Conservation (phyloP, 257 asterid species). For the Rubia yunnanensis region DNA sequence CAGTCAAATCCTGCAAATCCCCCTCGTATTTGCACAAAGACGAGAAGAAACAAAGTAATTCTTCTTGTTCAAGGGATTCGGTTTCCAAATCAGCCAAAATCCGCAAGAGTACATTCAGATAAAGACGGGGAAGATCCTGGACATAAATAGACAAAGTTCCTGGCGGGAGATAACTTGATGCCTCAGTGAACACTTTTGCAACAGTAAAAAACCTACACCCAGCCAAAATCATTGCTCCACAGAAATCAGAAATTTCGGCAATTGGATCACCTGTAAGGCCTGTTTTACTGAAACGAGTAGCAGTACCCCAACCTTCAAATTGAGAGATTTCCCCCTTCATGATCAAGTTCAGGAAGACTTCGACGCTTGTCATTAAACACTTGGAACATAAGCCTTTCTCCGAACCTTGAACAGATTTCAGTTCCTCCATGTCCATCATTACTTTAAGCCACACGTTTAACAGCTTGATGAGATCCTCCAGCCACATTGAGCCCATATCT, state of each 20-base stretch:
- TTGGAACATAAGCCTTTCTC: slow-evolving; percentile 41
- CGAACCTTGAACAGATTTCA: slow-evolving; percentile 22
- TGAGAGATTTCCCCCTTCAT: slow-evolving; percentile 44
- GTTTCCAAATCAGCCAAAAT: slow-evolving; percentile 48
- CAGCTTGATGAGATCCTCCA: slow-evolving; percentile 58
- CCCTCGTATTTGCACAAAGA: slow-evolving; percentile 82
- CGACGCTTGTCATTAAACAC: slow-evolving; percentile 40
- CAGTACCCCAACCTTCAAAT: slow-evolving; percentile 65
- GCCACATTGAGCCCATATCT: slow-evolving; percentile 41
- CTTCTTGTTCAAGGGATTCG: slow-evolving; percentile 35
- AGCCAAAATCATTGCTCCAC: slow-evolving; percentile 61
- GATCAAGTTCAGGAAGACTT: slow-evolving; percentile 48
- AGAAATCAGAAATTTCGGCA: slow-evolving; percentile 47
- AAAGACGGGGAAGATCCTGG: slow-evolving; percentile 60
- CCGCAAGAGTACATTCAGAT: slow-evolving; percentile 50
- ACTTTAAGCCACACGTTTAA: slow-evolving; percentile 68
- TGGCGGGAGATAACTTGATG: slow-evolving; percentile 30
- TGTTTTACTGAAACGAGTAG: slow-evolving; percentile 37
- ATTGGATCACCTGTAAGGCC: slow-evolving; percentile 40
- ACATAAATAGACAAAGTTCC: slow-evolving; percentile 24
- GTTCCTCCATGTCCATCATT: slow-evolving; percentile 54
- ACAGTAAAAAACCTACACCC: slow-evolving; percentile 66
- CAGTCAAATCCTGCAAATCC: slow-evolving; percentile 45
- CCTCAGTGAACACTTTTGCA: slow-evolving; percentile 35
- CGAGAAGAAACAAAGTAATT: slow-evolving; percentile 43